Evolutionary conservation across 768 basidiomycete genomes (phyloP).

Genomic region (Vishniacozyma victoriae): DNA sequence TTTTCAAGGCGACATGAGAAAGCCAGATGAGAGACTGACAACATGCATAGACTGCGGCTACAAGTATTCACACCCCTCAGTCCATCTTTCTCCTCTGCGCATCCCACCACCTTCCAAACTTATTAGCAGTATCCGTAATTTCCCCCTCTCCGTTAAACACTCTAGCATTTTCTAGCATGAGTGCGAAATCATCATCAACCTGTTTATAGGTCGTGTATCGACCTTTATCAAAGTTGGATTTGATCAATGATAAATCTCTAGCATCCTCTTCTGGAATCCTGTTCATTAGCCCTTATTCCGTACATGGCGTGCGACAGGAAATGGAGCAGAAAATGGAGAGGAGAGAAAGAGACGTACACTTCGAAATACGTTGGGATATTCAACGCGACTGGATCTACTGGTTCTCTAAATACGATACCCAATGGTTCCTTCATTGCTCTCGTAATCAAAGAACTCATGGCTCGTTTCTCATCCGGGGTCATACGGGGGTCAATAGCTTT

Average conservation of each 20-base stretch:
- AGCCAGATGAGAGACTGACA: no score
- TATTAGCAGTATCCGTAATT: slow-evolving; percentile 27
- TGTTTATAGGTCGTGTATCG: slow-evolving; percentile 72
- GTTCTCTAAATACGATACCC: slow-evolving; percentile 50
- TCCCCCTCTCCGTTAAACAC: slow-evolving; percentile 66
- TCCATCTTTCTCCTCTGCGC: slow-evolving; percentile 32
- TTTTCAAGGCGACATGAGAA: no score
- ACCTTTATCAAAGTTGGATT: slow-evolving; percentile 68
- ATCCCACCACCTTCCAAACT: slow-evolving; percentile 34
- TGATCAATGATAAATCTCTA: slow-evolving; percentile 77
- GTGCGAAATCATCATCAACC: slow-evolving; percentile 75
- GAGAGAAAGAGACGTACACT: slow-evolving; percentile 45
- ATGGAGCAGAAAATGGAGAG: background rate
- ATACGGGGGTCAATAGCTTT: slow-evolving; percentile 69
- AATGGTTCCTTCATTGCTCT: slow-evolving; percentile 64
- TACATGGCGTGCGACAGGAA: no score
- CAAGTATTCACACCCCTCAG: no score
- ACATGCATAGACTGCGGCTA: no score
- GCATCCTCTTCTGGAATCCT: slow-evolving; percentile 74
- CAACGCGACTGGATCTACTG: slow-evolving; percentile 79
- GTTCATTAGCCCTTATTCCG: slow-evolving; percentile 8
- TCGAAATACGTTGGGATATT: slow-evolving; percentile 84
- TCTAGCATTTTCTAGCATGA: slow-evolving; percentile 84
- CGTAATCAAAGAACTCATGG: slow-evolving; percentile 64
- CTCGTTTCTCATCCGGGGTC: slow-evolving; percentile 70